Conservation (phyloP, 2,329 filamentous ascomycete genomes). For the Tolypocladium paradoxum region DNA sequence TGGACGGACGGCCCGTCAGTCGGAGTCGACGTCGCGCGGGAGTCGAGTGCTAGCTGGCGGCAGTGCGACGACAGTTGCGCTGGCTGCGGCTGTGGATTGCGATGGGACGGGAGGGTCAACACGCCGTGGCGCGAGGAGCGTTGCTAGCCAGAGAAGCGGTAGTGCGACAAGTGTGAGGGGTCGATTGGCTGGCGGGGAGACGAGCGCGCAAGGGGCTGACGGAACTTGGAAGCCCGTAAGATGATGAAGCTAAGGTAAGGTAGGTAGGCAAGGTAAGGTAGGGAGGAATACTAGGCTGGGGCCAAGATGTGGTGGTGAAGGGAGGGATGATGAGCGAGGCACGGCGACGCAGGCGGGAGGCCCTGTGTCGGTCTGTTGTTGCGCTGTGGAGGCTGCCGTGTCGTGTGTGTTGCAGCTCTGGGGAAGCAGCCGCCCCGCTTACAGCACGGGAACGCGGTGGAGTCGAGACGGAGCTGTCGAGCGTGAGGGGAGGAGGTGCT, state of each 20-base stretch:
- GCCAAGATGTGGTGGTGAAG: background rate
- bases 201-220: conserved; percentile 4
- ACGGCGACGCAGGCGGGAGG: background rate
- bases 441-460: background rate
- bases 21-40: background rate
- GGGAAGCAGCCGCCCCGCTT: background rate
- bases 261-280: background rate
- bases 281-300: too few relatives aligned
- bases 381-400: too few relatives aligned
- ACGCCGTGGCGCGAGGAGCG: background rate
- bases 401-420: too few relatives aligned
- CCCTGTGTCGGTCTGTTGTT: background rate
- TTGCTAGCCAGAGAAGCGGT: background rate
- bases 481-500: background rate
- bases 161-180: conserved; percentile 8
- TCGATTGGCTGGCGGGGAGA: conserved; percentile 5
- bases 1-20: background rate
- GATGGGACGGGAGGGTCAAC: conserved; percentile 1
- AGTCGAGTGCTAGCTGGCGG: background rate
- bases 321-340: background rate
- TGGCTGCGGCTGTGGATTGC: background rate
- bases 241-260: too few relatives aligned
- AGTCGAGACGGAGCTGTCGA: background rate
- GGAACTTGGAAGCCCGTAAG: background rate
- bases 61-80: conserved; percentile 1